Evolutionary conservation across 768 basidiomycete species (phyloP).

Genomic region (Pleurotus tuber-regium): DNA sequence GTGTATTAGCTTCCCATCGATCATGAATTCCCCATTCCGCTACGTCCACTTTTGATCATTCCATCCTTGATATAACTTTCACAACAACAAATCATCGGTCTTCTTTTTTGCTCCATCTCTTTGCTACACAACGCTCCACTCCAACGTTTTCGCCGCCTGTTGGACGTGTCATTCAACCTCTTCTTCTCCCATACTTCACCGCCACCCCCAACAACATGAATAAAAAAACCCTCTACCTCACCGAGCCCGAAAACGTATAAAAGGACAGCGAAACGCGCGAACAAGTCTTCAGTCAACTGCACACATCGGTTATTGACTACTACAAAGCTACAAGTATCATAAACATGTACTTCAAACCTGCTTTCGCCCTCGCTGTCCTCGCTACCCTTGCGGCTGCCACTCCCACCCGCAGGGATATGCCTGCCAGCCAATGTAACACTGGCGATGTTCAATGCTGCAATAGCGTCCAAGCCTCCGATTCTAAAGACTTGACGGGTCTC

Average conservation of each 20-base stretch:
- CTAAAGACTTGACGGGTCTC: not conserved
- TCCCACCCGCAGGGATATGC: slow-evolving; percentile 14
- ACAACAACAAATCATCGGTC: not conserved
- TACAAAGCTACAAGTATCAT: not conserved
- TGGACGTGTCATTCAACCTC: no score
- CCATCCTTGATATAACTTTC: no score
- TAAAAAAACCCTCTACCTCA: not conserved
- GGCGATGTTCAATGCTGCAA: slow-evolving; percentile 20
- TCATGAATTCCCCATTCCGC: no score
- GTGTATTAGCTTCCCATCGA: no score
- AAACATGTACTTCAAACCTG: slow-evolving; percentile 12
- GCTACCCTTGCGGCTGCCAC: slow-evolving; percentile 20
- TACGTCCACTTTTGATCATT: no score
- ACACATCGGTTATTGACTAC: not conserved
- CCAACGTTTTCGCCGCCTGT: not conserved
- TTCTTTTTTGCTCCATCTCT: not conserved
- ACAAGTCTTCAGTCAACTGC: not conserved
- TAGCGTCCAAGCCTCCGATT: slow-evolving; percentile 7
- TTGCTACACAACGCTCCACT: not conserved
- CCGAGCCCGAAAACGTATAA: not conserved
- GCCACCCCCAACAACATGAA: not conserved
- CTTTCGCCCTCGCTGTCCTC: slow-evolving; percentile 12
- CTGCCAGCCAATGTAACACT: slow-evolving; percentile 16
- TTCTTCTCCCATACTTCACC: not conserved
- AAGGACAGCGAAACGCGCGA: not conserved